These are phyloP conservation scores for Paecilomyces variotii DNA, from an alignment of 2,329 filamentous ascomycete genomes.

Conservation along the genomic window DNA sequence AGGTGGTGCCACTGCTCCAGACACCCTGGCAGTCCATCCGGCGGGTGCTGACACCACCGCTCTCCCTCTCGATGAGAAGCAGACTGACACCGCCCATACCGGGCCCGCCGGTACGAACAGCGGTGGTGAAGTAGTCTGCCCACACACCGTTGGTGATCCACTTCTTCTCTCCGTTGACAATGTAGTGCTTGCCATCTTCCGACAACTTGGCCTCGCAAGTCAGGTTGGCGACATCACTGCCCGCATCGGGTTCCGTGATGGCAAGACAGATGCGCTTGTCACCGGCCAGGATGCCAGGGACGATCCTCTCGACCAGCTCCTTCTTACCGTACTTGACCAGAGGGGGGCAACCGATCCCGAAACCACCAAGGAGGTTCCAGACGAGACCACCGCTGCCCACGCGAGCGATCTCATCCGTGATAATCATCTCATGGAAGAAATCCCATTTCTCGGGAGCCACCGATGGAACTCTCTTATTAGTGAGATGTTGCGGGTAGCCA, in stretches of 20 bases:
- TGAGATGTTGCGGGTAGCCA: slow-evolving; percentile 66
- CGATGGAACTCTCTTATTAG: slow-evolving; percentile 61
- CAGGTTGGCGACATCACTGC: slow-evolving; percentile 89
- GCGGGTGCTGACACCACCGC: slow-evolving; percentile 80
- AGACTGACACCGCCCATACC: slow-evolving; percentile 92
- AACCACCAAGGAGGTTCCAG: slow-evolving; percentile 96
- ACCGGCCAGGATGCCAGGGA: slow-evolving; percentile 79
- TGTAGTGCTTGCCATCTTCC: slow-evolving; percentile 96
- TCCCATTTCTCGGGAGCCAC: slow-evolving; percentile 90
- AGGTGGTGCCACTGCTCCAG: slow-evolving; percentile 90
- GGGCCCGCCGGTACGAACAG: slow-evolving; percentile 76
- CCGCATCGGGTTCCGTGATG: slow-evolving; percentile 94
- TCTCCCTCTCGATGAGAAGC: slow-evolving; percentile 79
- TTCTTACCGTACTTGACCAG: slow-evolving; percentile 87
- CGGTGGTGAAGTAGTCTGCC: slow-evolving; percentile 95
- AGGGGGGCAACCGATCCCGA: slow-evolving; percentile 87
- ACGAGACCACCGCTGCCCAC: slow-evolving; percentile 85
- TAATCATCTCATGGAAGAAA: slow-evolving; percentile 91
- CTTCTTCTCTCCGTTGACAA: slow-evolving; percentile 99
- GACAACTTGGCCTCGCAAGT: slow-evolving; percentile 92
- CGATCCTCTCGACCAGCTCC: slow-evolving; percentile 72
- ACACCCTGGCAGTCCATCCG: slow-evolving; percentile 99
- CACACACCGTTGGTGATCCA: slow-evolving; percentile 99
- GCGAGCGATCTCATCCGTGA: slow-evolving; percentile 91
- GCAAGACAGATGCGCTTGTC: slow-evolving; percentile 97